These are phyloP conservation scores for Aspergillus novoparasiticus DNA, from an alignment of 2,329 filamentous ascomycete genomes.

Conservation along the genomic window DNA sequence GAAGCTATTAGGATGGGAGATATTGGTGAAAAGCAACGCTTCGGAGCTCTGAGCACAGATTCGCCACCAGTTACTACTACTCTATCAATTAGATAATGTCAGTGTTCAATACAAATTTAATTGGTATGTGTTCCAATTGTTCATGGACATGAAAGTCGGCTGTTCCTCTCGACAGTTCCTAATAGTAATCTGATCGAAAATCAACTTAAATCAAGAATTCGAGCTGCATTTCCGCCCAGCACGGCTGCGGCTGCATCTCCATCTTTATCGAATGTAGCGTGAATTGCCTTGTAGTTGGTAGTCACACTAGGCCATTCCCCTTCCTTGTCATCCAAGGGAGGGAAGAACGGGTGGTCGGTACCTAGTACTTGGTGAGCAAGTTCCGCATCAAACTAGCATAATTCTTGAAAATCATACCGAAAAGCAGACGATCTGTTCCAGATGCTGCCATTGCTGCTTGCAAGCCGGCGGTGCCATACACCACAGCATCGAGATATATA, in stretches of 20 bases:
- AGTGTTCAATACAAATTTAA: background rate
- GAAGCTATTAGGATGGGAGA: conserved; percentile 61
- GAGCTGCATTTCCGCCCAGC: conserved; percentile 49
- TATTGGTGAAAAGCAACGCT: conserved; percentile 22
- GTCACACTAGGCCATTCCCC: conserved; percentile 50
- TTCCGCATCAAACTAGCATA: background rate
- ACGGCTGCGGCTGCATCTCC: conserved; percentile 36
- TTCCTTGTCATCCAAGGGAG: conserved; percentile 38
- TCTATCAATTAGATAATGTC: background rate
- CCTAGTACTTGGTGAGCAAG: conserved; percentile 27
- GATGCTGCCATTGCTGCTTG: conserved; percentile 77
- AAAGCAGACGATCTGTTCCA: conserved; percentile 43
- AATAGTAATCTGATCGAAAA: background rate
- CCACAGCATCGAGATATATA: conserved; percentile 77
- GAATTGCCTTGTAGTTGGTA: conserved; percentile 50
- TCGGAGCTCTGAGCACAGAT: background rate
- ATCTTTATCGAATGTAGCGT: conserved; percentile 37
- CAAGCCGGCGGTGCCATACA: conserved; percentile 58
- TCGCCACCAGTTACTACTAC: too few relatives aligned
- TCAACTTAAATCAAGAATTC: conserved; percentile 41
- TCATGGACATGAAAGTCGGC: background rate
- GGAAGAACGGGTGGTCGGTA: conserved; percentile 51
- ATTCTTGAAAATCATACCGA: conserved; percentile 30
- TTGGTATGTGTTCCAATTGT: background rate
- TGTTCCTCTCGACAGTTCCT: background rate